phyloP scores from a whole-genome alignment of 2,329 filamentous ascomycete species.

The Diaporthe sp. region DNA sequence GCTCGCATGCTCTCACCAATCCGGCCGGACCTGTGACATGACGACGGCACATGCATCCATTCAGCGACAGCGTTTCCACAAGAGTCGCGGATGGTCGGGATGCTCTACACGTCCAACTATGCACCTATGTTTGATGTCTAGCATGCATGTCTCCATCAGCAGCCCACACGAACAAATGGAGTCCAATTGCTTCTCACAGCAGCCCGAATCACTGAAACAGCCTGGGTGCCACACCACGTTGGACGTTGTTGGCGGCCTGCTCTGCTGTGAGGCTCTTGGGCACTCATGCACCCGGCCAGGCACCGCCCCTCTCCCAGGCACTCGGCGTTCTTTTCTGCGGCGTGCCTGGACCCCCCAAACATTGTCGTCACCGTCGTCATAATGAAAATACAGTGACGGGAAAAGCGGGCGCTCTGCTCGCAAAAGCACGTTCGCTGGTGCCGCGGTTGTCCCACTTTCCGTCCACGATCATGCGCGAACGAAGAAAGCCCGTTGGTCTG shows the following conservation, averaged over 20 bases:
- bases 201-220: not conserved
- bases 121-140: not conserved
- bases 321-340: too few species aligned
- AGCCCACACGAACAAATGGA: not conserved
- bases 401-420: conserved; percentile 19
- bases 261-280: conserved; percentile 7
- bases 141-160: not conserved
- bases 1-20: not conserved
- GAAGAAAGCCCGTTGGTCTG: not conserved
- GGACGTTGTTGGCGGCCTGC: not conserved
- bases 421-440: not conserved
- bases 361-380: conserved; percentile 39
- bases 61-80: not conserved
- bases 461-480: too few species aligned
- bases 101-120: not conserved
- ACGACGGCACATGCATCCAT: not conserved
- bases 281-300: not conserved
- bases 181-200: not conserved
- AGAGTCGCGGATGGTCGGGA: not conserved
- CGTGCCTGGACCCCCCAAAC: not conserved
- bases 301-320: not conserved
- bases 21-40: not conserved
- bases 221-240: not conserved
- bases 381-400: conserved; percentile 27
- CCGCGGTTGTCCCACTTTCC: not conserved